phyloP scores from a whole-genome alignment of 2,329 filamentous ascomycete species.

The Salinomyces thailandicus region DNA sequence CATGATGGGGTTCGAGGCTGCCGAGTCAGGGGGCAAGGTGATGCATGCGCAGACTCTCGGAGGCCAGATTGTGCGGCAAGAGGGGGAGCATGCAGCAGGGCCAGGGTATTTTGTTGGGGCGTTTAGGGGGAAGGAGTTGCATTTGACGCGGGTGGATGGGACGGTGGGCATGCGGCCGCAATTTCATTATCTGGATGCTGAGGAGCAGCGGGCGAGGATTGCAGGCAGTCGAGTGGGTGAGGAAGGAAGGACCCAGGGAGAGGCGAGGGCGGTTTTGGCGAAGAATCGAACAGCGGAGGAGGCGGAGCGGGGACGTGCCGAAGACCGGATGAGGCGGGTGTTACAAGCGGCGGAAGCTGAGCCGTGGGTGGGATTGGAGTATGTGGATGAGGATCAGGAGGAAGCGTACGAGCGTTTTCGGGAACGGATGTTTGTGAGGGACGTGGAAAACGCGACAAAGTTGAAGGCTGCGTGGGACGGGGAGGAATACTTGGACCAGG shows the following conservation, averaged over 20 bases:
- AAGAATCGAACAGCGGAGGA: conserved; percentile 35
- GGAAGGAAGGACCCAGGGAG: conserved; percentile 30
- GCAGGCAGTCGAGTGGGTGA: conserved; percentile 30
- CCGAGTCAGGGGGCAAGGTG: conserved; percentile 59
- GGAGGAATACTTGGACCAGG: conserved; percentile 51
- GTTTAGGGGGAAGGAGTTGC: conserved; percentile 76
- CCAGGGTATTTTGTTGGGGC: conserved; percentile 78
- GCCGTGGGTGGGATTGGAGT: conserved; percentile 67
- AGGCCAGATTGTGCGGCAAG: conserved; percentile 59
- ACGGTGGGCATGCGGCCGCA: conserved; percentile 85
- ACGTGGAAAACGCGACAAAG: conserved; percentile 34
- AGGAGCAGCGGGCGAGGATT: conserved; percentile 57
- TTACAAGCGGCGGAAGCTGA: conserved; percentile 72
- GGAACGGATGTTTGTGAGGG: conserved; percentile 55
- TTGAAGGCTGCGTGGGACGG: conserved; percentile 47
- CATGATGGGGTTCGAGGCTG: conserved; percentile 52
- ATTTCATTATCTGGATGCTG: conserved; percentile 83
- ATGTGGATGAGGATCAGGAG: conserved; percentile 68
- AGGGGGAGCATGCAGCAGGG: conserved; percentile 50
- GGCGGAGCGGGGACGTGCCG: conserved; percentile 56
- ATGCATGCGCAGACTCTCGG: conserved; percentile 74
- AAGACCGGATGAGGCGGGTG: conserved; percentile 54
- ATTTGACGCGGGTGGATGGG: conserved; percentile 72
- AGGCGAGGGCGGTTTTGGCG: conserved; percentile 14
- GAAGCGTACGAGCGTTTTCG: conserved; percentile 68